Conservation (phyloP, 2,329 filamentous ascomycete genomes). For the Parafenestella ontariensis region DNA sequence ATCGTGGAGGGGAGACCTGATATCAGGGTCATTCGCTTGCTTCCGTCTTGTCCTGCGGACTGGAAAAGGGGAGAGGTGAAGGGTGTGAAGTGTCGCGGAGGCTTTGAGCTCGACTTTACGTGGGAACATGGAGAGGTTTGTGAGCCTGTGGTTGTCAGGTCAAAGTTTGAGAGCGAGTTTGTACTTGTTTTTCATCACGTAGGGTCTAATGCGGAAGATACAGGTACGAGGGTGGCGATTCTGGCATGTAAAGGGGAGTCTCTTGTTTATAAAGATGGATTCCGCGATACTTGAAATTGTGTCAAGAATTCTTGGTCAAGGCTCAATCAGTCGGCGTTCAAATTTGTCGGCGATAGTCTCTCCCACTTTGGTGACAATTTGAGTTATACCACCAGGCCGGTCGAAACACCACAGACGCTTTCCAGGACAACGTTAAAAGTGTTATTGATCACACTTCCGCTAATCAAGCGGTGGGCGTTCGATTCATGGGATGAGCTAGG, state of each 20-base stretch:
- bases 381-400: neutral
- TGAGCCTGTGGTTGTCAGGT: constrained; percentile 4
- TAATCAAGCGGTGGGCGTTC: constrained; percentile 2
- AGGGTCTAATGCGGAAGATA: constrained; percentile 4
- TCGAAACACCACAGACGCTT: neutral
- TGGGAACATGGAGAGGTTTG: constrained; percentile 9
- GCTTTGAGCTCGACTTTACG: constrained; percentile 12
- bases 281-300: neutral
- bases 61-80: constrained; percentile 10
- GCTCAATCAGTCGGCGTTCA: neutral
- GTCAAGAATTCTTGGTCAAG: neutral
- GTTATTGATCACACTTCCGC: neutral
- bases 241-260: constrained; percentile 7
- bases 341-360: neutral
- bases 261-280: neutral
- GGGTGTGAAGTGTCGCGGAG: constrained; percentile 10
- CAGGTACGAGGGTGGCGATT: neutral
- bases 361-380: neutral
- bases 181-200: constrained; percentile 4
- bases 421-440: neutral
- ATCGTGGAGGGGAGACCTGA: neutral
- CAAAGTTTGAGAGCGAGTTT: constrained; percentile 1
- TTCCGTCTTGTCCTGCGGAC: constrained; percentile 11
- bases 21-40: constrained; percentile 3
- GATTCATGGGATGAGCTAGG: constrained; percentile 14